Evolutionary conservation across 805 yeast genomes (phyloP).

Genomic region (Nakazawaea ishiwadae): DNA sequence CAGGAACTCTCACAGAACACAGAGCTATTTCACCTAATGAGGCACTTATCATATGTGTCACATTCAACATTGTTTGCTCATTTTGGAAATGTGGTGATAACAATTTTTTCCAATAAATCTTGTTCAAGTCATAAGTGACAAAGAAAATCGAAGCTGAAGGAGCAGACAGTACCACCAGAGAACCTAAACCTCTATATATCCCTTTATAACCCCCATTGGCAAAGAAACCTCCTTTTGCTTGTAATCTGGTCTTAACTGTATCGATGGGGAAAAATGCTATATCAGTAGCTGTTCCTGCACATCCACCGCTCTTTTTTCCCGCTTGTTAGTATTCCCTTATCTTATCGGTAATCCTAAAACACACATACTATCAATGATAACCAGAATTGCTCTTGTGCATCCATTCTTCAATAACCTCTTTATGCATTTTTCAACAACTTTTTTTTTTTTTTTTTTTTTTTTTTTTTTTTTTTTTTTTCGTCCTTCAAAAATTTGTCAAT

Average conservation of each 20-base stretch:
- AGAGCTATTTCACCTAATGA: constrained; percentile 91
- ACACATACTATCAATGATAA: background rate
- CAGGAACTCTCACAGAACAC: constrained; percentile 92
- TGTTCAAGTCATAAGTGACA: constrained; percentile 78
- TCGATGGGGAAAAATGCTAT: constrained; percentile 94
- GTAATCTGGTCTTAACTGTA: constrained; percentile 89
- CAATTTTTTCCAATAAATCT: constrained; percentile 27
- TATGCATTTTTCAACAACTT: background rate
- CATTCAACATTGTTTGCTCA: constrained; percentile 29
- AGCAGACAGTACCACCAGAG: constrained; percentile 91
- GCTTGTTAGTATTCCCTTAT: background rate
- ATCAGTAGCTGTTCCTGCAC: constrained; percentile 96
- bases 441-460: background rate
- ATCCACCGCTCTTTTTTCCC: constrained; percentile 64
- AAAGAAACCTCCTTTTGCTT: constrained; percentile 93
- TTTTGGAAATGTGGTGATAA: constrained; percentile 21
- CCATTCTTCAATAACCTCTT: background rate
- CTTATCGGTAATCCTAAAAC: background rate
- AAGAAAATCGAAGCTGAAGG: constrained; percentile 80
- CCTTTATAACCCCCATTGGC: constrained; percentile 91
- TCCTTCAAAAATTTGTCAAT: background rate
- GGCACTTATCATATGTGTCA: constrained; percentile 83
- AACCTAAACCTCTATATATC: constrained; percentile 86
- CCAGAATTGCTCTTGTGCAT: background rate
- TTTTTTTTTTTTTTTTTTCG: background rate